Conservation (phyloP, 2,329 filamentous ascomycete species). For the Sphaerostilbella broomeana region DNA sequence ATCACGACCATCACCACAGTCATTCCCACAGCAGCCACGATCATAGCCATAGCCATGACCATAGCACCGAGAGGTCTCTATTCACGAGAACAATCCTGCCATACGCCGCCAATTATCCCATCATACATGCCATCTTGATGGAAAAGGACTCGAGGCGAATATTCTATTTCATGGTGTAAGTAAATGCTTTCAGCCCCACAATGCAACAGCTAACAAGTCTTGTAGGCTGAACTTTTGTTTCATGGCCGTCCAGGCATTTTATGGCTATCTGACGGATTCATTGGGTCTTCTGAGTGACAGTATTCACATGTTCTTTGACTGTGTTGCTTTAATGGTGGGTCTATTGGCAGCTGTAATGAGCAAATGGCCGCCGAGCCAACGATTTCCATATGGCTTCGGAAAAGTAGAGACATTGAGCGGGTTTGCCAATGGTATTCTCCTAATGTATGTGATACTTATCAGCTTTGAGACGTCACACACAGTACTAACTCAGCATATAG, state of each 20-base stretch:
- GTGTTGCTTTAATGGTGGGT: slow-evolving; percentile 82
- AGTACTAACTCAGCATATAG: slow-evolving; percentile 34
- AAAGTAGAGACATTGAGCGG: slow-evolving; percentile 96
- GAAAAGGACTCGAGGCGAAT: slow-evolving; percentile 93
- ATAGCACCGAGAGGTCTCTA: slow-evolving; percentile 50
- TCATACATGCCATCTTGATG: slow-evolving; percentile 77
- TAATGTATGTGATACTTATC: slow-evolving; percentile 56
- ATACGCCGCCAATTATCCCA: slow-evolving; percentile 62
- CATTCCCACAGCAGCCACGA: slow-evolving; percentile 23
- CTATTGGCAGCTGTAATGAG: slow-evolving; percentile 88
- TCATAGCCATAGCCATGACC: slow-evolving; percentile 29
- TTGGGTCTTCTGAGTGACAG: slow-evolving; percentile 93
- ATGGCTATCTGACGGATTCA: slow-evolving; percentile 89
- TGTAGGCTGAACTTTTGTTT: slow-evolving; percentile 83
- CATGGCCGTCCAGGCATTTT: slow-evolving; percentile 91
- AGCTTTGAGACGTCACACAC: background rate
- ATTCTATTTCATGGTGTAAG: slow-evolving; percentile 92
- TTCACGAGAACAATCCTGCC: slow-evolving; percentile 70
- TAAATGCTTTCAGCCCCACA: slow-evolving; percentile 10
- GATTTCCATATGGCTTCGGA: slow-evolving; percentile 91
- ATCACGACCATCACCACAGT: slow-evolving; percentile 18
- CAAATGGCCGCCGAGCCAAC: slow-evolving; percentile 86
- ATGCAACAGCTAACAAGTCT: background rate
- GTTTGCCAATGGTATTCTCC: slow-evolving; percentile 91
- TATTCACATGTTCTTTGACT: slow-evolving; percentile 99